Base-by-base conservation (phyloP, 1,284 basidiomycete species). In the Clitocybe nebularis region DNA sequence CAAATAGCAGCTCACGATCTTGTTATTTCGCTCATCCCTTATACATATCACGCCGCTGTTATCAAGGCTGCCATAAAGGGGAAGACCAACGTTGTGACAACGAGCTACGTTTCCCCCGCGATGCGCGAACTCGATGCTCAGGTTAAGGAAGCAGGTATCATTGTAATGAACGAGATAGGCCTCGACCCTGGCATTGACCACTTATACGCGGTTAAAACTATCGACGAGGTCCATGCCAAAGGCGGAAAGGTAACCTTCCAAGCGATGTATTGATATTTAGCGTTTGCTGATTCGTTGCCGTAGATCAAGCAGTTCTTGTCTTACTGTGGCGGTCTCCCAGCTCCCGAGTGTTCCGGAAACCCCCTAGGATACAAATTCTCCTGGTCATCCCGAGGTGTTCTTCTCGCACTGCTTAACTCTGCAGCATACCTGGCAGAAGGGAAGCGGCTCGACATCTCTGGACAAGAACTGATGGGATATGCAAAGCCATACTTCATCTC, bases 351-450 rank as follows among this genome's bases (percentile, higher is more conserved):
- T 55, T 83, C 92, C 10, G 83, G 85, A 60, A 99, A 98, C 74
- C 94, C 96, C 5, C 85, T 99, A 47, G 95, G 96, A 21, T 99
- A 98, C 84, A 98, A 98, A 68, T 98, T 99, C 75, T 96, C 93
- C 25, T 99, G 96, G 96, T 96, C 93, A 2, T 92, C 93, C 21
- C 88, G 93, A 36, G 96, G 95, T 46, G 93, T 96, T 36, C 83
- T 99, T 40, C 85, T 98, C 55, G 95, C 95, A 4, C 79, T 97
- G 45, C 81, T 95, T 56, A 99, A 98, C 76, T 77, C 80, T 36
- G 96, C 93, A 34, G 84, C 88, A n/a, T 93, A 84, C 67, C 72
- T 88, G 60, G 72, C 79, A 35, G 68, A 77, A 43, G 81, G 85
- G 30, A 67, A 89, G 64, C 66, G 75, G 33, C 72, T 84, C 40